Percentiles rank a stretch among this genome's conserved stretches.
Evolutionary conservation across 257 asterid genomes (phyloP).

Genomic region (Gentiana macrophylla): DNA sequence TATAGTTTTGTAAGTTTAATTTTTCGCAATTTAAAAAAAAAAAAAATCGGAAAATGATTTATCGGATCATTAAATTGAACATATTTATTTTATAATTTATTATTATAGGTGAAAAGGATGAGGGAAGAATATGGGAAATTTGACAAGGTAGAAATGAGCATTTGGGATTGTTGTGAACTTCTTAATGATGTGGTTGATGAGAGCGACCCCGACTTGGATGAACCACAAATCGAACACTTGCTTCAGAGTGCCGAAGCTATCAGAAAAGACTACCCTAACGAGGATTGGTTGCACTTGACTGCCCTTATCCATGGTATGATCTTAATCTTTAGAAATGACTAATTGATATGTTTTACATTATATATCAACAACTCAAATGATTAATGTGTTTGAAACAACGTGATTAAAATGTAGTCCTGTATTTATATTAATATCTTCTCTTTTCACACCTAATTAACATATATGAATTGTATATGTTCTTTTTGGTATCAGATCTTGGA

Average conservation of each 20-base stretch:
- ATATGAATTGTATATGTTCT: background rate
- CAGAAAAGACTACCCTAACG: constrained; percentile 67
- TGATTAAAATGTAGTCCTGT: too few species aligned
- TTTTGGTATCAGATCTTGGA: constrained; percentile 52
- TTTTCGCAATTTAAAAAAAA: too few species aligned
- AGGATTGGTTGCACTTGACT: constrained; percentile 89
- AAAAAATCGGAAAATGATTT: too few species aligned
- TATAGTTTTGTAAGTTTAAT: constrained; percentile 50
- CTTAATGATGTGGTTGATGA: constrained; percentile 69
- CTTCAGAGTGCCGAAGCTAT: constrained; percentile 89
- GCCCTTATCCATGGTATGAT: constrained; percentile 69
- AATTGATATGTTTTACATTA: too few species aligned
- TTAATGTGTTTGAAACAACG: too few species aligned
- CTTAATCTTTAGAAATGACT: background rate
- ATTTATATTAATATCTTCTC: too few species aligned
- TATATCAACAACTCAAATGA: too few species aligned
- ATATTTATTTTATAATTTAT: too few species aligned
- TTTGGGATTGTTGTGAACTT: constrained; percentile 93
- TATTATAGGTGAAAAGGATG: constrained; percentile 57
- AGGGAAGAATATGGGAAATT: constrained; percentile 52
- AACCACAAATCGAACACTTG: constrained; percentile 88
- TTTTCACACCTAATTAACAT: too few species aligned
- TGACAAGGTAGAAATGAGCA: constrained; percentile 69
- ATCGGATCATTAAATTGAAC: too few species aligned
- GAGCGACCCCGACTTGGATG: constrained; percentile 87